These are phyloP conservation scores for Candida nitratophila DNA, from an alignment of 805 yeast species.

Conservation along the genomic window DNA sequence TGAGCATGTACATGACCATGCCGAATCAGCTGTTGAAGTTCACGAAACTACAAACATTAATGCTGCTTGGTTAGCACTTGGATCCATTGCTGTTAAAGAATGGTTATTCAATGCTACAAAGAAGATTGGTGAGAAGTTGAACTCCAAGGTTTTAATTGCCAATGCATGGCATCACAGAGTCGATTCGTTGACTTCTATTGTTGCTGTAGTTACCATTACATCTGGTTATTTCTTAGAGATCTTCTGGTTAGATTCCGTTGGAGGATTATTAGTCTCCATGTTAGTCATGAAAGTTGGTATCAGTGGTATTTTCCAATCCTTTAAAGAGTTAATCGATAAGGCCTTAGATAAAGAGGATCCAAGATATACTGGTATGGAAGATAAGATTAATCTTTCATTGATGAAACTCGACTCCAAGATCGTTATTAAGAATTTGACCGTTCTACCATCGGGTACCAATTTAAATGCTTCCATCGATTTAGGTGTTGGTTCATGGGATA, in stretches of 20 bases:
- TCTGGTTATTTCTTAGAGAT: conserved; percentile 74
- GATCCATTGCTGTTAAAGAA: conserved; percentile 81
- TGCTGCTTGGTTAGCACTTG: conserved; percentile 96
- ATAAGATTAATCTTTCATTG: conserved; percentile 24
- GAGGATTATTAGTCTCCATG: conserved; percentile 80
- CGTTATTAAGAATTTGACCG: conserved; percentile 32
- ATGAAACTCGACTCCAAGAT: conserved; percentile 26
- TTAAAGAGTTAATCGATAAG: conserved; percentile 72
- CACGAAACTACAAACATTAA: conserved; percentile 58
- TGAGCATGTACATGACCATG: conserved; percentile 28
- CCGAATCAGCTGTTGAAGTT: conserved; percentile 10
- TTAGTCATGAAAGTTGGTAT: conserved; percentile 82
- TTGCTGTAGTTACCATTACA: conserved; percentile 82
- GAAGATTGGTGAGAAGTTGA: conserved; percentile 67
- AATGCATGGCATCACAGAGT: conserved; percentile 99
- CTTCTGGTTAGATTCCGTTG: conserved; percentile 85
- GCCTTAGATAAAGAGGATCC: conserved; percentile 48
- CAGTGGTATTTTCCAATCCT: conserved; percentile 61
- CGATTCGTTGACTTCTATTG: conserved; percentile 86
- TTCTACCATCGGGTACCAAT: conserved; percentile 49
- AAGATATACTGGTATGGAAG: conserved; percentile 35
- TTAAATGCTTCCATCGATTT: conserved; percentile 32
- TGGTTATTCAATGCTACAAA: conserved; percentile 80
- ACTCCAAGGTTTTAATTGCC: conserved; percentile 86
- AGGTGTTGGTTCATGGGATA: conserved; percentile 24